Evolutionary conservation across 2,329 filamentous ascomycete genomes (phyloP), one percentile per base, ranked within the genome.

Genomic region (Colletotrichum tabaci): DNA sequence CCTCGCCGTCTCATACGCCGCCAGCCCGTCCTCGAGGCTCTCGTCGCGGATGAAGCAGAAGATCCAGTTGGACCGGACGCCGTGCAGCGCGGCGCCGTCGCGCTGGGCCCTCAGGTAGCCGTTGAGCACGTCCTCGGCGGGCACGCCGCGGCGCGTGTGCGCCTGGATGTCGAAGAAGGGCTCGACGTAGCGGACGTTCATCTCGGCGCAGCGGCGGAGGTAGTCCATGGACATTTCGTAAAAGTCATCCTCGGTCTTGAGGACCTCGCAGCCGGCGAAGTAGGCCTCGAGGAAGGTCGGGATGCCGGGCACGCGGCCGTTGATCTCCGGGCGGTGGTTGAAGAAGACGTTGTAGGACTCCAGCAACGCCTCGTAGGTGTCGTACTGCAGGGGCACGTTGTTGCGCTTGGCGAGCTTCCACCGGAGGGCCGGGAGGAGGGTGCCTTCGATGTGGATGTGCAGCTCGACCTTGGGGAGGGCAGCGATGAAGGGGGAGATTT

Each of bases 141-240:
- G 75, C 2, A 95, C 82, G 4, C 91, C 91, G 26, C 92, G 87
- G 12, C 82, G 82, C 2, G 89, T 87, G 79, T 95, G 93, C 1
- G 91, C 92, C 80, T 95, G 93, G 2, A 93, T 93, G 79, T 95
- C 93, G 82, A 95, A 95, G 83, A 94, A 95, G 74, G 94, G 87
- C 80, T 95, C 93, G n/a, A 91, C 91, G 78, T 95, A 93, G 63
- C 88, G 86, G 2, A 95, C 90, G 42, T 89, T 89, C 74, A 94
- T 90, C 3, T 82, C 82, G 38, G 89, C 86, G 5, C 92, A 93
- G 66, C 87, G 88, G 42, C 84, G 77, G 79, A 95, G 92, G 82
- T 95, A 95, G 73, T 88, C 87, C 85, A 90, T 93, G 6, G 92
- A 92, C 16, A 96, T 86, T 61, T 88, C 88, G 78, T 93, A 91